These are phyloP conservation scores for Cardiospermum halicacabum DNA, from an alignment of 345 rosid genomes.

Conservation along the genomic window DNA sequence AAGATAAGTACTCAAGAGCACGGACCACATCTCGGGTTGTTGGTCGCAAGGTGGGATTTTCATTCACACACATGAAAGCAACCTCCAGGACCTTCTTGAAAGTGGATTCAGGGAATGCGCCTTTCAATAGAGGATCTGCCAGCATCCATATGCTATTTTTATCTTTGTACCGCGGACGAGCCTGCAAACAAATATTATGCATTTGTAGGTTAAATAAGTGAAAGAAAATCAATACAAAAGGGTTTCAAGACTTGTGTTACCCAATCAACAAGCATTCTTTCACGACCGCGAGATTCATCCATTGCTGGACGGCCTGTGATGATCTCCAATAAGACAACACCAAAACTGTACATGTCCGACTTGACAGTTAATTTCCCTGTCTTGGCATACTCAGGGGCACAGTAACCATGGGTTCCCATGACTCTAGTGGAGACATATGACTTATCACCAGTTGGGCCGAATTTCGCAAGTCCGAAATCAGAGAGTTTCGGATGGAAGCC, in stretches of 20 bases:
- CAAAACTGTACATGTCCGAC: constrained; percentile 70
- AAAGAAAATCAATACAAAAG: neutral
- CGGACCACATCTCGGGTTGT: constrained; percentile 37
- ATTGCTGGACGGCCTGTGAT: constrained; percentile 56
- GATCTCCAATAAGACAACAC: constrained; percentile 64
- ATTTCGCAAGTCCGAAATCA: constrained; percentile 76
- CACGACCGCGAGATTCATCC: constrained; percentile 22
- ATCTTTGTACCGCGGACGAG: constrained; percentile 21
- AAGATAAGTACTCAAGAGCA: constrained; percentile 43
- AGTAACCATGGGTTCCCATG: constrained; percentile 74
- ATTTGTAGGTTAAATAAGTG: neutral
- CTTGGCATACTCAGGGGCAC: constrained; percentile 65
- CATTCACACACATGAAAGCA: constrained; percentile 45
- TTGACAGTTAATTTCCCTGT: constrained; percentile 51
- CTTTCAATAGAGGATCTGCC: constrained; percentile 51
- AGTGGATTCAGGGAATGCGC: constrained; percentile 24
- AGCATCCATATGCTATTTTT: constrained; percentile 17
- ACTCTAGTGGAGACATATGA: constrained; percentile 63
- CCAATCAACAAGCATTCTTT: constrained; percentile 46
- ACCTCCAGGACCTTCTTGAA: constrained; percentile 47
- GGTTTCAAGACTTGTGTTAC: constrained; percentile 26
- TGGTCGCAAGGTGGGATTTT: constrained; percentile 48
- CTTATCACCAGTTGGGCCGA: constrained; percentile 50
- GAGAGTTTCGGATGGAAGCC: constrained; percentile 55
- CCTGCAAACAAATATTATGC: constrained; percentile 36